These are phyloP conservation scores for Stellera chamaejasme DNA, from an alignment of 345 rosid species.

Conservation along the genomic window DNA sequence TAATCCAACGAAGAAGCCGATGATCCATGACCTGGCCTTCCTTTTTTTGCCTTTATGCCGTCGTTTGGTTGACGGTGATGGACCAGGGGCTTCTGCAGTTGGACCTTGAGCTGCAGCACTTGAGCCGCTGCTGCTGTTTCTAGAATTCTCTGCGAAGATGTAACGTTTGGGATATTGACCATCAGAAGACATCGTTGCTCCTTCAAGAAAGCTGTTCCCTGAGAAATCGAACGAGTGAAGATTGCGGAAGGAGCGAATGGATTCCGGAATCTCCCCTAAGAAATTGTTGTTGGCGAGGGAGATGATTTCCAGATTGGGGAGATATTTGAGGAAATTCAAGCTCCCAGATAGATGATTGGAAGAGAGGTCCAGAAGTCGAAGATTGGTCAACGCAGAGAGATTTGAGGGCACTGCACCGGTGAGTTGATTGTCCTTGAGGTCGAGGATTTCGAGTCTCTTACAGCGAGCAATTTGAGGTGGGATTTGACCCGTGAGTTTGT, in stretches of 20 bases:
- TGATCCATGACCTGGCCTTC: slow-evolving; percentile 41
- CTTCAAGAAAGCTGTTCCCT: slow-evolving; percentile 55
- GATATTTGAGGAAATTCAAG: slow-evolving; percentile 56
- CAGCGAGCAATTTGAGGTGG: slow-evolving; percentile 52
- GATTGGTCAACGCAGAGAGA: slow-evolving; percentile 38
- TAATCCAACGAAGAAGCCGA: slow-evolving; percentile 54
- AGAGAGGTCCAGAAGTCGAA: slow-evolving; percentile 60
- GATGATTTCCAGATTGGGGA: slow-evolving; percentile 64
- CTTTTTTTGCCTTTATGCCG: slow-evolving; percentile 21
- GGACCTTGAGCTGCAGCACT: slow-evolving; percentile 12
- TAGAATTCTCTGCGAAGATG: slow-evolving; percentile 32
- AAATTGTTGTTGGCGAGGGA: slow-evolving; percentile 60
- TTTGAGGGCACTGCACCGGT: slow-evolving; percentile 52
- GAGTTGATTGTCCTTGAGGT: slow-evolving; percentile 47
- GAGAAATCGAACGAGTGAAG: slow-evolving; percentile 63
- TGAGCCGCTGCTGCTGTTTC: not conserved
- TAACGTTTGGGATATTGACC: slow-evolving; percentile 39
- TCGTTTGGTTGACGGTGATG: not conserved
- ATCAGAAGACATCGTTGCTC: slow-evolving; percentile 18
- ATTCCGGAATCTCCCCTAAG: slow-evolving; percentile 52
- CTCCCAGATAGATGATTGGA: slow-evolving; percentile 51
- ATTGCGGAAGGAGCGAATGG: slow-evolving; percentile 49
- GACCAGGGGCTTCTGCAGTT: slow-evolving; percentile 22
- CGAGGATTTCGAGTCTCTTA: slow-evolving; percentile 61
- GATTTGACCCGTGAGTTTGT: slow-evolving; percentile 39